Evolutionary conservation across 192 early-diverging fungal genomes (phyloP).

Genomic region (Entophlyctis luteolus): DNA sequence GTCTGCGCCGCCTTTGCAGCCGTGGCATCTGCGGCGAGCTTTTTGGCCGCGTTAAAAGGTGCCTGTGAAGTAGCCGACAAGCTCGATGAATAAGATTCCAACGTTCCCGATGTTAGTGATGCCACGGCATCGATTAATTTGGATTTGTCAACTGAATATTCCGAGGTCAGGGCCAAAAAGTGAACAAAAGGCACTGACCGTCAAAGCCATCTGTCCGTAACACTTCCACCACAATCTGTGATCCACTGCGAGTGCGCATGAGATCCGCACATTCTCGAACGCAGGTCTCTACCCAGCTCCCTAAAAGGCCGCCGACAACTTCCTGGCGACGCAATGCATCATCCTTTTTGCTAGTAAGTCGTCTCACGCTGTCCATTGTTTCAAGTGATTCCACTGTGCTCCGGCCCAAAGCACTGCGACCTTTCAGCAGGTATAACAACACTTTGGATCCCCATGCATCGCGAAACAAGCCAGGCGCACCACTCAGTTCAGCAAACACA

Average conservation of each 20-base stretch:
- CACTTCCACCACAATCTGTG: constrained; percentile 58
- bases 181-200: not conserved
- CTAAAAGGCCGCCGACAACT: constrained; percentile 61
- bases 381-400: constrained; percentile 62
- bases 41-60: constrained; percentile 56
- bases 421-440: constrained; percentile 74
- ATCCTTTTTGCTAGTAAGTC: constrained; percentile 79
- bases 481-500: constrained; percentile 13
- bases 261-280: constrained; percentile 50
- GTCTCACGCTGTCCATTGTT: constrained; percentile 64
- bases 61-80: constrained; percentile 7
- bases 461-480: constrained; percentile 46
- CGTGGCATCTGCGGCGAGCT: constrained; percentile 44
- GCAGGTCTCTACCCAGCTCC: constrained; percentile 57
- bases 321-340: constrained; percentile 61
- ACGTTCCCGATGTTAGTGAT: constrained; percentile 7
- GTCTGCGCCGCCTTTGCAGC: constrained; percentile 41
- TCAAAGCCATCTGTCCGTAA: constrained; percentile 18
- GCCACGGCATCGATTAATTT: constrained; percentile 27
- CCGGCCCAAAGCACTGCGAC: constrained; percentile 57
- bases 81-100: constrained; percentile 4
- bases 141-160: constrained; percentile 26
- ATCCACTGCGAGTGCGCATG: constrained; percentile 62
- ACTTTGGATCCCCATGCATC: constrained; percentile 78
- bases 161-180: not conserved